phyloP scores from a whole-genome alignment of 2,329 filamentous ascomycete genomes.

The Xylariaceae sp. region DNA sequence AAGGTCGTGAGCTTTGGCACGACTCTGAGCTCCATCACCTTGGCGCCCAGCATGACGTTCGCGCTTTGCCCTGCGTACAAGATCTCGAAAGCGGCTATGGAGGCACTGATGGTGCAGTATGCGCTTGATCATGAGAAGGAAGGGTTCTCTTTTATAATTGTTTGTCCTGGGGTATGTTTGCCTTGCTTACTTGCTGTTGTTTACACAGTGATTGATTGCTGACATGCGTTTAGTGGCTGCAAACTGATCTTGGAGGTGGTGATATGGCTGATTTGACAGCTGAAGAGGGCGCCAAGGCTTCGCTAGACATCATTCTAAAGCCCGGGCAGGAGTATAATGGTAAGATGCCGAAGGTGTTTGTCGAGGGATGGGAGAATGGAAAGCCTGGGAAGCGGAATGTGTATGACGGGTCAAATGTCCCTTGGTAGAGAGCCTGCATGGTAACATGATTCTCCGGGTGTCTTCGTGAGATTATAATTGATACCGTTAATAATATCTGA shows the following conservation, averaged over 20 bases:
- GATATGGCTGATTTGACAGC: constrained; percentile 38
- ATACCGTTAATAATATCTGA: too few relatives aligned
- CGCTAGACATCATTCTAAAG: constrained; percentile 35
- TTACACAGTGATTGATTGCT: background rate
- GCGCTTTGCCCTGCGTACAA: constrained; percentile 30
- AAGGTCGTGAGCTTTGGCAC: constrained; percentile 42
- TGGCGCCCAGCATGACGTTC: constrained; percentile 26
- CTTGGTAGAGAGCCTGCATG: constrained; percentile 1
- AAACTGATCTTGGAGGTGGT: constrained; percentile 40
- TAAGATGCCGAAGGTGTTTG: constrained; percentile 16
- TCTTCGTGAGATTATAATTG: too few relatives aligned
- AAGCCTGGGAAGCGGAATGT: background rate
- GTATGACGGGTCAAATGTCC: constrained; percentile 10
- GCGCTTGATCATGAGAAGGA: constrained; percentile 35
- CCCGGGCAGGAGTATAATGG: constrained; percentile 35
- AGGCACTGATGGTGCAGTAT: constrained; percentile 44
- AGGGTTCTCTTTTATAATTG: constrained; percentile 41
- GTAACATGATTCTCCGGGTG: too few relatives aligned
- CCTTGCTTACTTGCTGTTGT: background rate
- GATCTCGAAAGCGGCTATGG: constrained; percentile 45
- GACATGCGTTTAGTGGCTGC: constrained; percentile 36
- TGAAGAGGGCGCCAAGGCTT: constrained; percentile 35
- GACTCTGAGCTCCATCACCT: constrained; percentile 15
- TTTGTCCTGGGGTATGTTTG: constrained; percentile 42
- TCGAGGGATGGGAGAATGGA: constrained; percentile 15